Percentiles rank a stretch among this genome's conserved stretches.
phyloP scores from a whole-genome alignment of 345 rosid species.

The Brassica rapa region DNA sequence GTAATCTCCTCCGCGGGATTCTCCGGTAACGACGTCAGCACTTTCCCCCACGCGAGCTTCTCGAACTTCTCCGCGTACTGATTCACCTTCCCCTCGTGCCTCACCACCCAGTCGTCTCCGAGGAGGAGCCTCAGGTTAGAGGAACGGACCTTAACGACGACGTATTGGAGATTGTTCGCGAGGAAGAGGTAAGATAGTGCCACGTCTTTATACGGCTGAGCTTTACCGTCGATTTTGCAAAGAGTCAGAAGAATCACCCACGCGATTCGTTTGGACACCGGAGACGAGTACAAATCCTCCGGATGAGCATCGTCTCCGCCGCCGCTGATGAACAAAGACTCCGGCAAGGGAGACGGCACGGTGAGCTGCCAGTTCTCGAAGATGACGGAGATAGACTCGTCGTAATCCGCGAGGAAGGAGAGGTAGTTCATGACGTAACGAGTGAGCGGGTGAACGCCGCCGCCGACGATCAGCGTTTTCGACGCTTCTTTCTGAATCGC shows the following conservation, averaged over 20 bases:
- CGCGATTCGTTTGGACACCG: conserved; percentile 41
- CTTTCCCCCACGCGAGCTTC: conserved; percentile 74
- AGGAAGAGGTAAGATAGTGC: conserved; percentile 78
- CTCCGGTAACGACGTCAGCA: conserved; percentile 54
- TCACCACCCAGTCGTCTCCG: conserved; percentile 75
- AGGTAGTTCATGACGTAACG: conserved; percentile 85
- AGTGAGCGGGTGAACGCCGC: conserved; percentile 77
- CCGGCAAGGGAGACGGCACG: background rate
- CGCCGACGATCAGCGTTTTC: conserved; percentile 56
- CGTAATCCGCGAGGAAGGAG: conserved; percentile 67
- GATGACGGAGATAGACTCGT: conserved; percentile 50
- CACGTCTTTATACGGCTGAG: conserved; percentile 69
- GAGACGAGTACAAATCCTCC: conserved; percentile 31
- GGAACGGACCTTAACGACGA: conserved; percentile 60
- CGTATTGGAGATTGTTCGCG: conserved; percentile 83
- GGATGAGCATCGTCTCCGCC: conserved; percentile 36
- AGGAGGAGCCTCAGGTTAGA: conserved; percentile 61
- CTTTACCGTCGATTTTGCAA: conserved; percentile 80
- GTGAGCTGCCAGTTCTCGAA: conserved; percentile 49
- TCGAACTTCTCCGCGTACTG: conserved; percentile 75
- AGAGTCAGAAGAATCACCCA: conserved; percentile 75
- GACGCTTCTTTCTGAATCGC: conserved; percentile 66
- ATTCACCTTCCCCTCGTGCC: conserved; percentile 60
- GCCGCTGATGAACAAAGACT: background rate
- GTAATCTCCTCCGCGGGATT: conserved; percentile 44